Base-by-base conservation (phyloP, 352 stramenopile genomes). In the Phytophthora multivora region DNA sequence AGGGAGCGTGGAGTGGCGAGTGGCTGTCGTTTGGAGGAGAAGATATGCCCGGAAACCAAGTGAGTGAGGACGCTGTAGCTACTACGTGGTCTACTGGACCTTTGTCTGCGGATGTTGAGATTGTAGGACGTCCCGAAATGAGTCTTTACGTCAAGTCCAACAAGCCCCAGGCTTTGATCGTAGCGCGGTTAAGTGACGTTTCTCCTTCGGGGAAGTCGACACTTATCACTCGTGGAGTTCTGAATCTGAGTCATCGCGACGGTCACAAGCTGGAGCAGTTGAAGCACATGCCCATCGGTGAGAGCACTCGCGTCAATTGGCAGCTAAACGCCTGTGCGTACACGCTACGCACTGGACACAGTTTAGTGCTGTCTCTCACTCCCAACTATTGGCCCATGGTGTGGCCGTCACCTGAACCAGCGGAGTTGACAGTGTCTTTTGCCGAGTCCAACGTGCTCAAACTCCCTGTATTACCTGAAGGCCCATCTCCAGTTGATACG, bases 381-480 rank as follows among this genome's bases (percentile, higher is more conserved):
- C 61, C 75, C 16, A 73, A 74, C 51, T 84, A 84, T 64, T 84
- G 75, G 73, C 75, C 75, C 16, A 75, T 84, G 56, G 43, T 82
- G 2, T 82, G 75, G 75, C 73, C 75, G 5, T 84, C 75, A 13
- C 75, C 73, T 9, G 67, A 78, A 51, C 75, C 69, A 35, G 72
- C 53, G 2, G 40, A 64, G 12, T 59, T 84, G n/a, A 62, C 54
- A 4, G 50, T 82, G 2, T 62, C 58, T 5, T 80, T 82, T 30
- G 23, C 23, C 1, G 36, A 70, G 10, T 10, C 25, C 4, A 84
- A 82, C 52, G n/a, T 58, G 8, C 25, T 84, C 10, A 69, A 68
- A 36, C 57, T 84, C 7, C 75, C 75, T 35, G 25, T 80, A 5
- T 31, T 84, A n/a, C 10, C 47, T 40, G 36, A 40, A 16, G 36